Conservation (phyloP, 805 yeast species). For the Hanseniaspora nectarophila region DNA sequence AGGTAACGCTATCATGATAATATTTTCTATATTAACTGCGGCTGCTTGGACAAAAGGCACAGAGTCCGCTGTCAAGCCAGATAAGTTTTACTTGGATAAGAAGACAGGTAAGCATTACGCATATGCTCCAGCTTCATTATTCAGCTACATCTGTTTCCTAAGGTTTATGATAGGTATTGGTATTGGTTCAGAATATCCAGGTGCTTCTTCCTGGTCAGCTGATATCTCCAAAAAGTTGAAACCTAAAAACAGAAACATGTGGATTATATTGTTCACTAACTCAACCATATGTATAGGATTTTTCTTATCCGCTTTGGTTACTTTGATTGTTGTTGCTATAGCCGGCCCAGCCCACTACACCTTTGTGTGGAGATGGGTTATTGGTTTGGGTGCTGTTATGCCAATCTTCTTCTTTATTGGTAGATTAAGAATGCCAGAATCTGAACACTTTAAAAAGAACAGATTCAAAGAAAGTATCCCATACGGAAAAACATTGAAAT, state of each 20-base stretch:
- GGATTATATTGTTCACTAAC: slow-evolving; percentile 82
- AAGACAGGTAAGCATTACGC: slow-evolving; percentile 47
- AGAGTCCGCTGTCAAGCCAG: slow-evolving; percentile 35
- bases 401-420: slow-evolving; percentile 67
- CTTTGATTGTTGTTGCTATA: slow-evolving; percentile 75
- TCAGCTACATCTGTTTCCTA: slow-evolving; percentile 4
- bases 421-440: slow-evolving; percentile 66
- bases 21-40: slow-evolving; percentile 67
- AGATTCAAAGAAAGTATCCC: slow-evolving; percentile 53
- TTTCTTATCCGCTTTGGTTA: slow-evolving; percentile 72
- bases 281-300: slow-evolving; percentile 79
- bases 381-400: slow-evolving; percentile 83
- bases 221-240: slow-evolving; percentile 88
- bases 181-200: slow-evolving; percentile 91
- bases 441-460: slow-evolving; percentile 56
- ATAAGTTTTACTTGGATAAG: slow-evolving; percentile 65
- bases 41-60: slow-evolving; percentile 75
- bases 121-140: slow-evolving; percentile 3
- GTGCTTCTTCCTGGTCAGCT: slow-evolving; percentile 76
- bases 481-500: slow-evolving; percentile 54
- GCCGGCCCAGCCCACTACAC: slow-evolving; percentile 57
- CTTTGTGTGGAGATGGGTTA: slow-evolving; percentile 86
- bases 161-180: slow-evolving; percentile 83
- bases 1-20: slow-evolving; percentile 61
- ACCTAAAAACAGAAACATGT: slow-evolving; percentile 76